These are phyloP conservation scores for Medicago arabica DNA, from an alignment of 306 rosid genomes.

Conservation along the genomic window DNA sequence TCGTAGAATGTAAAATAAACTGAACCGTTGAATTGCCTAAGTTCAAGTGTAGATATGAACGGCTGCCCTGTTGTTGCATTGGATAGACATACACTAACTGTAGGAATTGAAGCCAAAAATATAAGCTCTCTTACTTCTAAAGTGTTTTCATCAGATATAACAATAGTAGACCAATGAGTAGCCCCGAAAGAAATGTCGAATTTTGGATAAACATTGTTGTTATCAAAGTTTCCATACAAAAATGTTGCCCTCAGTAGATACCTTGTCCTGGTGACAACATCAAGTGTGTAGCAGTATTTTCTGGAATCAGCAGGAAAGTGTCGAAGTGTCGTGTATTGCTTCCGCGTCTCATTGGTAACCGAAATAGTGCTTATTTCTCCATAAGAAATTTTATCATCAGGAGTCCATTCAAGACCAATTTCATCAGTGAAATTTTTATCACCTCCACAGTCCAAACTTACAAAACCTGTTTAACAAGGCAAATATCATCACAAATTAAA, in stretches of 20 bases:
- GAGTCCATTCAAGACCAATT: slow-evolving; percentile 83
- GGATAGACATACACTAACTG: slow-evolving; percentile 85
- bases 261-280: slow-evolving; percentile 85
- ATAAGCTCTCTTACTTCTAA: slow-evolving; percentile 76
- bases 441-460: slow-evolving; percentile 98
- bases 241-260: slow-evolving; percentile 86
- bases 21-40: slow-evolving; percentile 95
- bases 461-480: slow-evolving; percentile 66
- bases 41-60: slow-evolving; percentile 95
- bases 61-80: slow-evolving; percentile 98
- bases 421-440: slow-evolving; percentile 66
- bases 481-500: slow-evolving; percentile 19
- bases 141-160: slow-evolving; percentile 78
- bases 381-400: slow-evolving; percentile 57
- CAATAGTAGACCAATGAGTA: slow-evolving; percentile 91
- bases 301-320: slow-evolving; percentile 89
- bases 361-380: slow-evolving; percentile 69
- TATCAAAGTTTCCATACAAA: slow-evolving; percentile 94
- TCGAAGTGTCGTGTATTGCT: slow-evolving; percentile 73
- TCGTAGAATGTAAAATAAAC: slow-evolving; percentile 70
- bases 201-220: slow-evolving; percentile 84
- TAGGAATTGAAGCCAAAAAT: slow-evolving; percentile 79
- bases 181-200: slow-evolving; percentile 93
- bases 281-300: slow-evolving; percentile 85
- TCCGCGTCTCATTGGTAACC: slow-evolving; percentile 72